Conservation (phyloP, 1,284 basidiomycete genomes). For the Ustilago loliicola region DNA sequence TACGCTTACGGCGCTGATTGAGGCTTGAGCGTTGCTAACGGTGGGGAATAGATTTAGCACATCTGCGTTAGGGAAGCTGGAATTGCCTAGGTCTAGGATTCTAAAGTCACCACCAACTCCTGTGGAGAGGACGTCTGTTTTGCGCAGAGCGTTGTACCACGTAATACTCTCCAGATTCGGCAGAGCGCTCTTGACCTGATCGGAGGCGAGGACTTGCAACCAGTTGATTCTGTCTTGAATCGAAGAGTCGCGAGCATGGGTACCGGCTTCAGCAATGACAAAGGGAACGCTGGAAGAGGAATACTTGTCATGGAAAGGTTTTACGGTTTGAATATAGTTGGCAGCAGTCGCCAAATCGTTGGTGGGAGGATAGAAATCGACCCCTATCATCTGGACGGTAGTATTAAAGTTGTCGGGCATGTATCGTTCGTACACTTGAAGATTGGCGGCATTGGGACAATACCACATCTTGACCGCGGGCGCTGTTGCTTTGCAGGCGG, state of each 20-base stretch:
- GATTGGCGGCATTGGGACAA: conserved; percentile 54
- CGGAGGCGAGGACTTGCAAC: conserved; percentile 58
- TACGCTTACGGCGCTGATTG: conserved; percentile 6
- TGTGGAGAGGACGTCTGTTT: conserved; percentile 43
- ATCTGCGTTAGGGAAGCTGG: conserved; percentile 38
- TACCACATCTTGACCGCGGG: conserved; percentile 70
- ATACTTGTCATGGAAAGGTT: conserved; percentile 70
- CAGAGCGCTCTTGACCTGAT: conserved; percentile 54
- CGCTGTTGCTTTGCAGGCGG: conserved; percentile 61
- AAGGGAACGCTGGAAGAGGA: conserved; percentile 56
- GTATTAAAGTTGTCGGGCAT: conserved; percentile 53
- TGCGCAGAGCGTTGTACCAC: conserved; percentile 69
- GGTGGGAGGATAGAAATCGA: conserved; percentile 67
- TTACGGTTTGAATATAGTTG: conserved; percentile 65
- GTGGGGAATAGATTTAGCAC: conserved; percentile 26
- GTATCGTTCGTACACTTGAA: conserved; percentile 37
- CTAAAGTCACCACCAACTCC: conserved; percentile 51
- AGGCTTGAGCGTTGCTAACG: conserved; percentile 14
- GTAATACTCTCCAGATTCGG: conserved; percentile 65
- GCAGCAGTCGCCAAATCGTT: conserved; percentile 37
- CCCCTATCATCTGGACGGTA: conserved; percentile 64
- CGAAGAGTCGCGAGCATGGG: conserved; percentile 27
- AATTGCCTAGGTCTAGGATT: conserved; percentile 40
- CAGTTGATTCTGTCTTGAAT: conserved; percentile 60
- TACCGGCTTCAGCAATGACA: conserved; percentile 71